Evolutionary conservation across 495 filamentous ascomycete species (phyloP), one percentile per base, ranked within the genome.

Genomic region (Aspergillus sclerotioniger): DNA sequence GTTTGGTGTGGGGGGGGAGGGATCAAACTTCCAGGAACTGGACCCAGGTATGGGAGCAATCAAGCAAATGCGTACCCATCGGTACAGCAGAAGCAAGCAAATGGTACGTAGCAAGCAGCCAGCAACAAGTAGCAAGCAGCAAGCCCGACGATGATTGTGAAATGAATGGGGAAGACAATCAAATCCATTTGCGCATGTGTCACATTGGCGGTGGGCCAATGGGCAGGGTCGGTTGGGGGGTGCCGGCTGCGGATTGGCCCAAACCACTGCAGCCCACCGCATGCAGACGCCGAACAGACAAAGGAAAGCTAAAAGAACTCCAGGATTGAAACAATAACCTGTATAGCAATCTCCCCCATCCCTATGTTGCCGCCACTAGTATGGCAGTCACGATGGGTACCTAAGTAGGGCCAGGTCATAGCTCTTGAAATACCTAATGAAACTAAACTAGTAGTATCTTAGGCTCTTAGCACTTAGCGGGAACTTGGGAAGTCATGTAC

Each of bases 201-300:
- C 60, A 59, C 45, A 51, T 20, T 32, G 37, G 44, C n/a, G n/a
- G 59, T 46, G 58, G 53, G 43, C 33, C 58, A 51, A 61, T 56
- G 53, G 48, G 10, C 41, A 45, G 47, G 53, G 29, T 25, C 47
- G 49, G 15, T 28, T 29, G 47, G 47, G 16, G 20, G 32, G 16
- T 28, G 0, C n/a, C 9, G 44, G 1, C 10, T 1, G 3, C 3
- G 59, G 58, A 64, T 67, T 64, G 65, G 63, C 19, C 16, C 53
- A 37, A 16, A 39, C 41, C 59, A 59, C 66, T 71, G 67, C 71
- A 53, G 57, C 45, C 70, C 67, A 67, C 72, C 74, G 74, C 72
- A 71, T 71, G 63, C 74, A 71, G 73, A 58, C 51, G 48, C 28
- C 41, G 25, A 52, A 8, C 29, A 67, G 63, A 72, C 71, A 73